Conservation (phyloP, 352 stramenopile species). For the Globisporangium heterothallicum region DNA sequence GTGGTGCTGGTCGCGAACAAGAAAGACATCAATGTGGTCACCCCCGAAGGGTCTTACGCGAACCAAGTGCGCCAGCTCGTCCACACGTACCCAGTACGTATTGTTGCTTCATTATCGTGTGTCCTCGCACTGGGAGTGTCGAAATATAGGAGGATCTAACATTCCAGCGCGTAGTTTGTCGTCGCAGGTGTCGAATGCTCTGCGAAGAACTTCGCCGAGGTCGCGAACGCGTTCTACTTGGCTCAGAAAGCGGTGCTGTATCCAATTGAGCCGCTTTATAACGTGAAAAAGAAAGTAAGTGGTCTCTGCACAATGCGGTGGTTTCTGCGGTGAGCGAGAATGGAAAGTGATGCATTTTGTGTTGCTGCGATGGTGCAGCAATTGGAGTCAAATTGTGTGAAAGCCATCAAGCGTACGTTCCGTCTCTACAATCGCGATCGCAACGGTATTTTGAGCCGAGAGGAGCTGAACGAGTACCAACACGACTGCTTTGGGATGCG, state of each 20-base stretch:
- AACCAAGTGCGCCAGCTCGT: constrained; percentile 67
- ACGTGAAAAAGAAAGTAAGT: constrained; percentile 72
- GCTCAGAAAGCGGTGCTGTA: constrained; percentile 89
- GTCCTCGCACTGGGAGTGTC: too few species aligned
- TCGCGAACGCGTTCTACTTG: constrained; percentile 84
- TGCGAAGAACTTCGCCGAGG: constrained; percentile 84
- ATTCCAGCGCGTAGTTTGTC: constrained; percentile 44
- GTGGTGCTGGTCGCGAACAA: constrained; percentile 89
- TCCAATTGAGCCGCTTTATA: constrained; percentile 82
- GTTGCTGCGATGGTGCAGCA: constrained; percentile 24
- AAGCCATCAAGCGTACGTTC: constrained; percentile 85
- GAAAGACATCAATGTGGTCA: constrained; percentile 74
- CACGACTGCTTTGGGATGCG: constrained; percentile 84
- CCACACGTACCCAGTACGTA: constrained; percentile 59
- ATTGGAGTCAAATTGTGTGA: constrained; percentile 76
- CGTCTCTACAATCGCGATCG: constrained; percentile 81
- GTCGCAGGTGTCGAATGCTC: constrained; percentile 83
- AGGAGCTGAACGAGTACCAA: constrained; percentile 88
- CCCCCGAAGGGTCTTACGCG: constrained; percentile 52
- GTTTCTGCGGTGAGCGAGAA: too few species aligned
- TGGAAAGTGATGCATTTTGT: background rate
- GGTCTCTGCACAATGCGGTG: background rate
- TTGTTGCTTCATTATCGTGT: constrained; percentile 4
- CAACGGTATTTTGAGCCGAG: constrained; percentile 72
- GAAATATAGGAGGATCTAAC: too few species aligned